Evolutionary conservation across 1,284 basidiomycete species (phyloP).

Genomic region (Marasmius fiardii): DNA sequence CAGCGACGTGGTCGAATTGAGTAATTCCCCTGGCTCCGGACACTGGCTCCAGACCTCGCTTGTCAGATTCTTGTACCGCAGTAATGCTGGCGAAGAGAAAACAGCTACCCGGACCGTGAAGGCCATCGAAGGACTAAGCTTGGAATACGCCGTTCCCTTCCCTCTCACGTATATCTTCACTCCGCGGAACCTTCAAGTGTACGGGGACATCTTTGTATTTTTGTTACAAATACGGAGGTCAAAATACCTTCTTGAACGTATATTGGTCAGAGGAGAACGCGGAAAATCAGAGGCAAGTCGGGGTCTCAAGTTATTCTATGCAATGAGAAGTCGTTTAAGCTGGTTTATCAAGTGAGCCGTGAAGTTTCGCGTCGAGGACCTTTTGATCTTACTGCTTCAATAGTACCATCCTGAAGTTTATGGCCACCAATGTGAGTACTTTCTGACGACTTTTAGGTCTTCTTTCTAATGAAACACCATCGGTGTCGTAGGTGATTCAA

Average conservation of each 20-base stretch:
- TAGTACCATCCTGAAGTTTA: conserved; percentile 71
- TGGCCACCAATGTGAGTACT: conserved; percentile 64
- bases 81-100: conserved; percentile 38
- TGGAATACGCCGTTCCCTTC: conserved; percentile 81
- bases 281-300: conserved; percentile 25
- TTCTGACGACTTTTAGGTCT: background rate
- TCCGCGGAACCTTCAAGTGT: conserved; percentile 53
- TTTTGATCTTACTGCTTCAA: conserved; percentile 9
- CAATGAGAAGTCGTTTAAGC: conserved; percentile 67
- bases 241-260: conserved; percentile 66
- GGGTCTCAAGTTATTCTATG: conserved; percentile 67
- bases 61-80: conserved; percentile 69
- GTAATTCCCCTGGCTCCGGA: conserved; percentile 32
- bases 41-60: conserved; percentile 69
- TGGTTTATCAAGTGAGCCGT: conserved; percentile 81
- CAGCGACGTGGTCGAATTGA: conserved; percentile 59
- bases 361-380: background rate
- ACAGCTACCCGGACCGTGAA: conserved; percentile 49
- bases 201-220: conserved; percentile 74
- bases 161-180: conserved; percentile 80
- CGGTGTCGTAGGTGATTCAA: conserved; percentile 59
- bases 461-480: conserved; percentile 5
- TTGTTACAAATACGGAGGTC: conserved; percentile 74
- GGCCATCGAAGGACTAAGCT: conserved; percentile 60
- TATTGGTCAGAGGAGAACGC: conserved; percentile 52